Percentiles rank a stretch among this genome's conserved stretches.
Conservation (phyloP, 495 filamentous ascomycete species). For the Lasiosphaeriaceae sp. region DNA sequence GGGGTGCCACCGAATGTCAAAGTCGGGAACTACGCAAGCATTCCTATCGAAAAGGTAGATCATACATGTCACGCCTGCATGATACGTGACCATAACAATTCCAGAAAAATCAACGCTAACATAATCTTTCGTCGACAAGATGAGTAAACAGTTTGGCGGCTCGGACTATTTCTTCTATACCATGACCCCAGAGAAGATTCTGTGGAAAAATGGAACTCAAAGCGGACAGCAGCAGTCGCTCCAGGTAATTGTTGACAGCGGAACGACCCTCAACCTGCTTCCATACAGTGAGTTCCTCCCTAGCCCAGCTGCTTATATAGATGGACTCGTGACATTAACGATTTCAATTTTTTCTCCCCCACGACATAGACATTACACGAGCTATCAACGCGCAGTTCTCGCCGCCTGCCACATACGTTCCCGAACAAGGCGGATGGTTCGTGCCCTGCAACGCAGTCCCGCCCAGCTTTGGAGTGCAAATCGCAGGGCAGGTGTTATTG, state of each 20-base stretch:
- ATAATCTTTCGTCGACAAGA: slow-evolving; percentile 5
- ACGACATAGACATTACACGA: slow-evolving; percentile 26
- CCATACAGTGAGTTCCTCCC: slow-evolving; percentile 14
- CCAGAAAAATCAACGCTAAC: neutral
- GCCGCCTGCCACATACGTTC: slow-evolving; percentile 33
- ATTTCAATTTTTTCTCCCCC: no score
- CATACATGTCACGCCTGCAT: neutral
- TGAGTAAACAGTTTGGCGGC: slow-evolving; percentile 14
- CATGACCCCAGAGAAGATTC: slow-evolving; percentile 19
- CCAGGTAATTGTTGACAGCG: slow-evolving; percentile 36
- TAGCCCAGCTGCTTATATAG: no score
- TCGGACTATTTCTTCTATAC: slow-evolving; percentile 28
- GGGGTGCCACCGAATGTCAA: slow-evolving; percentile 28
- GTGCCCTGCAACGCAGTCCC: slow-evolving; percentile 49
- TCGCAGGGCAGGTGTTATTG: slow-evolving; percentile 44
- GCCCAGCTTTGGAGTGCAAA: slow-evolving; percentile 48
- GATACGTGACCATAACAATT: neutral
- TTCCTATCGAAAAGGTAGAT: slow-evolving; percentile 24
- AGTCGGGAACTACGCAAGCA: slow-evolving; percentile 22
- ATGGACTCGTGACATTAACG: no score
- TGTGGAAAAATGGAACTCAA: slow-evolving; percentile 19
- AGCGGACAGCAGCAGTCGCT: slow-evolving; percentile 9
- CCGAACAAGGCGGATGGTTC: slow-evolving; percentile 26
- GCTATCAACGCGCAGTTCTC: slow-evolving; percentile 41
- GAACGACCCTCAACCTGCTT: slow-evolving; percentile 33